phyloP scores from a whole-genome alignment of 2,329 filamentous ascomycete genomes.

The Myriosclerotinia scirpicola region DNA sequence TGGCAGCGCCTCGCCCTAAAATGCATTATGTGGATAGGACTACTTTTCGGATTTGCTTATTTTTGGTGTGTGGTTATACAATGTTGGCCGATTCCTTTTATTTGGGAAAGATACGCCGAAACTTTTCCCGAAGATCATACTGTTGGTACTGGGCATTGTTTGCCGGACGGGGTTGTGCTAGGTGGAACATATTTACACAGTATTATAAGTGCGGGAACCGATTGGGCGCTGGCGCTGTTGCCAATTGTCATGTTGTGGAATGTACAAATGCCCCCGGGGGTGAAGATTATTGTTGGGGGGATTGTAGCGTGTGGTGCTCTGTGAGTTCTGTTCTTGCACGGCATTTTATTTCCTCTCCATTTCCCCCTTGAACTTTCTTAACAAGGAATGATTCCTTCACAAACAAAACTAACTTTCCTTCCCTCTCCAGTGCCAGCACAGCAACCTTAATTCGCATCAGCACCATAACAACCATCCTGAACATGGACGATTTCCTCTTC shows the following conservation, averaged over 20 bases:
- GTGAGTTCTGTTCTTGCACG: background rate
- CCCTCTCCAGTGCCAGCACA: background rate
- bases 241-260: constrained; percentile 8
- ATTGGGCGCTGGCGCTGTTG: background rate
- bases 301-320: background rate
- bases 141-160: background rate
- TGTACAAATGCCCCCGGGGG: background rate
- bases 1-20: constrained; percentile 5
- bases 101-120: background rate
- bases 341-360: too few species aligned
- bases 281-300: background rate
- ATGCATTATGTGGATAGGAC: background rate
- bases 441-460: background rate
- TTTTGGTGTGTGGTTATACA: background rate
- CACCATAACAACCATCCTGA: background rate
- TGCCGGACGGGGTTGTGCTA: background rate
- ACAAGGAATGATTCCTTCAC: background rate
- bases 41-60: background rate
- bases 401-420: background rate
- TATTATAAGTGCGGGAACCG: background rate
- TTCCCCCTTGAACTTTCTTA: too few species aligned
- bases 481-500: background rate
- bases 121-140: background rate
- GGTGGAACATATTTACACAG: background rate
- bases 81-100: constrained; percentile 1